Evolutionary conservation across 257 asterid genomes (phyloP), one percentile per base, ranked within the genome.

Genomic region (Solanum sejunctum): DNA sequence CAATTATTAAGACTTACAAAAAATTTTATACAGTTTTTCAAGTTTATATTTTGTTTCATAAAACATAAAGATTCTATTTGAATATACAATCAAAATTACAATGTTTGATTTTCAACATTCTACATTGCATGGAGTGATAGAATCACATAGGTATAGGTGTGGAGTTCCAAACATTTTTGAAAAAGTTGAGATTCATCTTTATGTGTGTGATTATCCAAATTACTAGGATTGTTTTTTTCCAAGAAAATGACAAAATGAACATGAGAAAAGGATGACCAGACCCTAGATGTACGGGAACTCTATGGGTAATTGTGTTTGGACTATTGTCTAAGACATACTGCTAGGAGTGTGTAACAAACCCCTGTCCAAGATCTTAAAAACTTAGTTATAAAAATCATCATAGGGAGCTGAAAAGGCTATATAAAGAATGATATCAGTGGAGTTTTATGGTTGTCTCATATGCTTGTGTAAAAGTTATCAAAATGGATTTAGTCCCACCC

Each of bases 281-380:
- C 72, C 72, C 77, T 82, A 60, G 84, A 61, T 43, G 47, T 21
- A 13, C 20, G 55, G 77, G 7, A 49, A 51, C 45, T 51, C 82
- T 28, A 70, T 77, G n/a, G 82, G 82, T 77, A 77, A 77, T 77
- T 77, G 82, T 51, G 82, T 77, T 77, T 77, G 82, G 82, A 47
- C 81, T 75, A 23, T 49, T 75, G 60, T 75, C 43, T 75, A 15
- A 75, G 43, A 51, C 61, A 77, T 77, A 49, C 82, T 77, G 15
- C 51, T 77, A 49, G 82, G 82, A 77, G 0, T 49, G 82, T 75
- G 82, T 75, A 47, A 12, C 61, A 75, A 49, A 20, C n/a, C 61
- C 10, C 43, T 75, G 15, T 75, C 82, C 45, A 75, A 75, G 23
- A 49, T 49, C 45, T 49, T 49, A 75, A 51, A 75, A 23, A 49